Conservation (phyloP, 2,329 filamentous ascomycete species). For the Ophiostoma tasmaniense region DNA sequence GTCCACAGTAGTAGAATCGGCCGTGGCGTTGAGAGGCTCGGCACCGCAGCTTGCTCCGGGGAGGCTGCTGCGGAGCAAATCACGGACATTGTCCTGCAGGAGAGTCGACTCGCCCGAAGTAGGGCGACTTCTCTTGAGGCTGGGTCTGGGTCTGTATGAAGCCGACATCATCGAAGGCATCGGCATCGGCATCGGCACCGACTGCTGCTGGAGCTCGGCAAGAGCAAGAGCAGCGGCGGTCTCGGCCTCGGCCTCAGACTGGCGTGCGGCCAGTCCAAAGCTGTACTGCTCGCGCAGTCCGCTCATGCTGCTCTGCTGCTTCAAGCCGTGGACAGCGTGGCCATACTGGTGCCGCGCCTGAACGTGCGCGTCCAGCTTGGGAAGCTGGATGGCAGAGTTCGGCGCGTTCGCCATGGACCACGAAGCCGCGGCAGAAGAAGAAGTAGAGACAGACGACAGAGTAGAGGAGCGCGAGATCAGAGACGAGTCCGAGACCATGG, state of each 20-base stretch:
- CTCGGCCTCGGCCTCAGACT: slow-evolving; percentile 41
- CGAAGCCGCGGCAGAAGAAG: slow-evolving; percentile 53
- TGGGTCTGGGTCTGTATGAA: slow-evolving; percentile 24
- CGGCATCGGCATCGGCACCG: slow-evolving; percentile 17
- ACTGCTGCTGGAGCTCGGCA: slow-evolving; percentile 51
- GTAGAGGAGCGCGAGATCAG: slow-evolving; percentile 42
- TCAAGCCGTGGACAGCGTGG: slow-evolving; percentile 31
- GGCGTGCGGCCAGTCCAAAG: slow-evolving; percentile 36
- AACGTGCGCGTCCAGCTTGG: slow-evolving; percentile 41
- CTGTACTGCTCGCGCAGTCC: slow-evolving; percentile 31
- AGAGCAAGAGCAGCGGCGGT: slow-evolving; percentile 52
- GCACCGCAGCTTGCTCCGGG: slow-evolving; percentile 27
- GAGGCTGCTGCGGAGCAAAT: slow-evolving; percentile 42
- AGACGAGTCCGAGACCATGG: slow-evolving; percentile 57
- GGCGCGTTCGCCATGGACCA: slow-evolving; percentile 54
- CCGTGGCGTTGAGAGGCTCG: slow-evolving; percentile 19
- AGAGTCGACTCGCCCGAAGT: slow-evolving; percentile 46
- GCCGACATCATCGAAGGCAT: slow-evolving; percentile 4
- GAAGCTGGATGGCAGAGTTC: slow-evolving; percentile 28
- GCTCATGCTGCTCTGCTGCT: slow-evolving; percentile 37
- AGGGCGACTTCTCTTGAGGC: slow-evolving; percentile 52
- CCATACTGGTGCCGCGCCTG: slow-evolving; percentile 53
- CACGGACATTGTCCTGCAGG: slow-evolving; percentile 59
- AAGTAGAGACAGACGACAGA: slow-evolving; percentile 32
- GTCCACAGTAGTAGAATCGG: slow-evolving; percentile 3